Evolutionary conservation across 257 asterid genomes (phyloP), one percentile per base, ranked within the genome.

Genomic region (Oldenlandia corymbosa): DNA sequence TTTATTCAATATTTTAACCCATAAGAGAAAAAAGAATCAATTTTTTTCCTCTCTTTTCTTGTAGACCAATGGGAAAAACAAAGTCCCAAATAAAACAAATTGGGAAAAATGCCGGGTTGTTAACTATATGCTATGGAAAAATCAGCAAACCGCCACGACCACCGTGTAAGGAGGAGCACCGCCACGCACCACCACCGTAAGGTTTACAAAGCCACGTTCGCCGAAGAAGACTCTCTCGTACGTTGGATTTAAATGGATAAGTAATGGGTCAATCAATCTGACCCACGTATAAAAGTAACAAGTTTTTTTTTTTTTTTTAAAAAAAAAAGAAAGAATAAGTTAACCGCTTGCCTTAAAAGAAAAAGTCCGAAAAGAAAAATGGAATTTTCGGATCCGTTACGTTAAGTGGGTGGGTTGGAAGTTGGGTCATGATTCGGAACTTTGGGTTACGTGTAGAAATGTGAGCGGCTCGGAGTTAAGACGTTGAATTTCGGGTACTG

Each of bases 51-150:
- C 53, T 42, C 28, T 17, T 45, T 27, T 32, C 64, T 34, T 18
- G 21, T 30, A 30, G 27, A 27, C 60, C 9, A 62, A 64, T 7
- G 75, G 65, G 59, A 62, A 51, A 71, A 66, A 53, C 70, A 62
- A 72, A 57, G 56, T 27, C 60, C 52, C 23, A 31, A n/a, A 17
- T 11, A 21, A 17, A 4, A 27, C 18, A 11, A 43, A 26, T 28
- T 8, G 9, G 73, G 62, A 50, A 41, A 34, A 68, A 41, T 39
- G 47, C 47, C 67, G 14, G 43, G 58, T 36, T 16, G 14, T 34
- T 4, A 3, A 4, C 39, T 34, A 4, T 34, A 31, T 28, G 31
- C 64, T 16, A 21, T 18, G 11, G 31, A 12, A 23, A 48, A 60
- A 20, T 17, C 18, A 32, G 47, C 39, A 18, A 55, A 66, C 70